Conservation (phyloP, 2,329 filamentous ascomycete species). For the Zymoseptoria tritici region DNA sequence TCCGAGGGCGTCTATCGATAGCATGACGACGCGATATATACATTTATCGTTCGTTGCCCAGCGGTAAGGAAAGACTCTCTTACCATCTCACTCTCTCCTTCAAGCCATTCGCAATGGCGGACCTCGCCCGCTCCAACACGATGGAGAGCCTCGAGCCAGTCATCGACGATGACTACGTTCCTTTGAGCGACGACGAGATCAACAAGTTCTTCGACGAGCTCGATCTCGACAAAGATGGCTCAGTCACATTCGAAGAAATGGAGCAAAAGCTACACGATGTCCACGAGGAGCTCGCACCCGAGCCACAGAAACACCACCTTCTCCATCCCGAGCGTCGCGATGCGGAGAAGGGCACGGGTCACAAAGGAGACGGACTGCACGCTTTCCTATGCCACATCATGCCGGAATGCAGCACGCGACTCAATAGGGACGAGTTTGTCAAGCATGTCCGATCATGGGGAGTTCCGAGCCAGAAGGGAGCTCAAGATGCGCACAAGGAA, state of each 20-base stretch:
- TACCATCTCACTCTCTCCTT: background rate
- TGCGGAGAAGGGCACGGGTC: slow-evolving; percentile 21
- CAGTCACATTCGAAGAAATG: slow-evolving; percentile 46
- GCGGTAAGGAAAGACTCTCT: background rate
- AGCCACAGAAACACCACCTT: slow-evolving; percentile 41
- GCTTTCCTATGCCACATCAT: slow-evolving; percentile 47
- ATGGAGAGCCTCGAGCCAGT: slow-evolving; percentile 11
- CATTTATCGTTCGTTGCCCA: background rate
- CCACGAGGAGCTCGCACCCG: slow-evolving; percentile 44
- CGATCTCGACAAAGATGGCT: slow-evolving; percentile 46
- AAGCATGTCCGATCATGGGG: slow-evolving; percentile 54
- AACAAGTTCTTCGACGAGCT: slow-evolving; percentile 46
- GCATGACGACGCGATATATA: background rate
- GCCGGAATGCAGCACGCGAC: slow-evolving; percentile 31
- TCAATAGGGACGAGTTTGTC: slow-evolving; percentile 43
- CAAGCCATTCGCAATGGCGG: background rate
- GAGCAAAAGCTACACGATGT: slow-evolving; percentile 48
- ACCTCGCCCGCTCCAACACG: background rate
- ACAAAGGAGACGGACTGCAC: slow-evolving; percentile 35
- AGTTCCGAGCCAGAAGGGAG: slow-evolving; percentile 52
- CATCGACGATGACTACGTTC: slow-evolving; percentile 8
- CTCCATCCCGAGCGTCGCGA: slow-evolving; percentile 27
- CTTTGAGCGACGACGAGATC: slow-evolving; percentile 44
- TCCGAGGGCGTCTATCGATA: background rate
- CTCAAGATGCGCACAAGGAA: slow-evolving; percentile 41